Evolutionary conservation across 1,139 yeast genomes (phyloP).

Genomic region (Yamadazyma buinensis): DNA sequence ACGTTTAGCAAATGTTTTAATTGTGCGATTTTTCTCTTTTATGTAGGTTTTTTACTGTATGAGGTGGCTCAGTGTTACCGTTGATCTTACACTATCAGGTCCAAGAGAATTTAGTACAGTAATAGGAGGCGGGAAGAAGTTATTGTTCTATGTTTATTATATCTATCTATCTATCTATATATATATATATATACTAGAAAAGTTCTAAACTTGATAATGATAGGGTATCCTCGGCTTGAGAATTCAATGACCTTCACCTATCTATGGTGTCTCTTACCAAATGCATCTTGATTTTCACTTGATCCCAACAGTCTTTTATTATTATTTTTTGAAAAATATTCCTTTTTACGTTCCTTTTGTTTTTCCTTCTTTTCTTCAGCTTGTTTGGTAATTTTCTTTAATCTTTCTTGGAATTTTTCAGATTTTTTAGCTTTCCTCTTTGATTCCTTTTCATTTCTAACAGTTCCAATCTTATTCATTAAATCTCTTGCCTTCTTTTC

Average conservation of each 20-base stretch:
- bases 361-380: constrained; percentile 72
- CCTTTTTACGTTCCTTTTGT: constrained; percentile 83
- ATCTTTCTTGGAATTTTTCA: constrained; percentile 70
- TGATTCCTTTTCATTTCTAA: constrained; percentile 80
- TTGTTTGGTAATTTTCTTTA: constrained; percentile 69
- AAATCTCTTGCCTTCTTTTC: constrained; percentile 91
- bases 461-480: constrained; percentile 81
- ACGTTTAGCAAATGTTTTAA: no score
- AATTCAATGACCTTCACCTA: constrained; percentile 1
- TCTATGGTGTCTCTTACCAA: constrained; percentile 24
- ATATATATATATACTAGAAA: no score
- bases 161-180: no score
- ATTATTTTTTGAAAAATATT: constrained; percentile 71
- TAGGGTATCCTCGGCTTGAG: no score
- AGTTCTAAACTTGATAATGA: no score
- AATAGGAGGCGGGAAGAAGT: no score
- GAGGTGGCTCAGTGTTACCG: no score
- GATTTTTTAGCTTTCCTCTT: constrained; percentile 73
- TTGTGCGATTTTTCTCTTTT: not conserved
- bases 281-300: constrained; percentile 35
- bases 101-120: no score
- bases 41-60: no score
- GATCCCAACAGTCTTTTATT: constrained; percentile 56
- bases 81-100: no score
- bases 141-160: not conserved